Base-by-base conservation (phyloP, 148 eudicot genomes). In the Spergularia bocconei region DNA sequence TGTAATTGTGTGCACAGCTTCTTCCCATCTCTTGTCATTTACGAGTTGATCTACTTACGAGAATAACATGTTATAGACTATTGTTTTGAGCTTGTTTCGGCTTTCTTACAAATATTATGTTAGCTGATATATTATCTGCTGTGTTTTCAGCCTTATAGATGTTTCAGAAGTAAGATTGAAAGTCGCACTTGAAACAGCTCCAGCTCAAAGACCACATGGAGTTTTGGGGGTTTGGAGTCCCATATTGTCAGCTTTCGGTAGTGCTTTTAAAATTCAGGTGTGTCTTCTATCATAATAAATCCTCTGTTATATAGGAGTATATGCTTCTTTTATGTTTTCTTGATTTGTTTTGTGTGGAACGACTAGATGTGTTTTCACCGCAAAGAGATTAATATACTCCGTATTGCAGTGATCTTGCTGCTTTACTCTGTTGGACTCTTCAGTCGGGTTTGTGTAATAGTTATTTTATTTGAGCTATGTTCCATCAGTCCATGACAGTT, bases 151-250 rank as follows among this genome's bases (percentile, higher is more conserved):
- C 85, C 87, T 90, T 66, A 89, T 95, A 74, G 92, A 95, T 80
- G 93, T 95, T 70, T 95, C 99, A 64, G 96, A 95, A 85, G 85
- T 95, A 59, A 86, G 97, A 81, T 74, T 95, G 71, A 95, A 91
- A 84, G 85, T 92, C 57, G 87, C 99, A 63, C 78, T 95, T 81
- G 99, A 95, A 85, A 92, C 96, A 41, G 92, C 91, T 79, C 99
- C 99, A 53, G 99, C 92, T 78, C 90, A 95, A 83, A 89, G 99
- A 84, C 99, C 97, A 36, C 92, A 86, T 78, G 97, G 99, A 76
- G 94, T 91, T 61, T 85, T 95, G 71, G 99, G 99, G 38, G 92
- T 95, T 50, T 95, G 99, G 99, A 91, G 99, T 67, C 99, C 99
- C 67, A 71, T 95, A 74, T 82, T 95, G 73, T 95, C 99, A 57